Percentiles rank a stretch among this genome's conserved stretches.
phyloP scores from a whole-genome alignment of 306 rosid species.

The Betula pendula region DNA sequence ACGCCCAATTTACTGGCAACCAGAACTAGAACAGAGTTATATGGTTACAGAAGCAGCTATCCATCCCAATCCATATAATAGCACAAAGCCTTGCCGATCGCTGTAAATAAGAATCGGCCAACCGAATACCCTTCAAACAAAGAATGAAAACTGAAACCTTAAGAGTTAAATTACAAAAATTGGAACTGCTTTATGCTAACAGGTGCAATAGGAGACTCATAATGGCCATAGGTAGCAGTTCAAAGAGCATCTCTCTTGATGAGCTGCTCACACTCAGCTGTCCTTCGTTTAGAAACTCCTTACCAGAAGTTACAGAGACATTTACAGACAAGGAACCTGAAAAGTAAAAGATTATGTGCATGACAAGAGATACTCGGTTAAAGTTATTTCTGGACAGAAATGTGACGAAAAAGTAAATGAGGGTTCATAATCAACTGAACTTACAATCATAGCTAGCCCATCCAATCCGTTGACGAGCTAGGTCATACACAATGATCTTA shows the following conservation, averaged over 20 bases:
- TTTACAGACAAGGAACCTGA: constrained; percentile 86
- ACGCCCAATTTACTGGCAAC: constrained; percentile 23
- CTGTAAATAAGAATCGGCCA: constrained; percentile 44
- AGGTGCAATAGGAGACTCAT: constrained; percentile 45
- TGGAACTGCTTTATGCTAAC: constrained; percentile 35
- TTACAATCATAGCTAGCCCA: constrained; percentile 89
- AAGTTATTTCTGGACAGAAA: neutral
- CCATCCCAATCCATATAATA: constrained; percentile 20
- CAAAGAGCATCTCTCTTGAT: constrained; percentile 37
- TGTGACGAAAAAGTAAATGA: constrained; percentile 3
- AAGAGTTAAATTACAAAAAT: constrained; percentile 40
- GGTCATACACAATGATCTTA: constrained; percentile 79
- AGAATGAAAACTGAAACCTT: constrained; percentile 39
- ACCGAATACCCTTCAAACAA: constrained; percentile 13
- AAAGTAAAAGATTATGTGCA: constrained; percentile 1
- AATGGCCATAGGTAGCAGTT: constrained; percentile 47
- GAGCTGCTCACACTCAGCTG: constrained; percentile 52
- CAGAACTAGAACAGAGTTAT: constrained; percentile 31
- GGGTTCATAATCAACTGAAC: constrained; percentile 24
- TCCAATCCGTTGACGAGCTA: constrained; percentile 75
- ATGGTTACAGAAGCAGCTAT: constrained; percentile 27
- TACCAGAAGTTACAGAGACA: constrained; percentile 73
- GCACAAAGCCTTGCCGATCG: constrained; percentile 32
- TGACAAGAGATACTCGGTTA: neutral
- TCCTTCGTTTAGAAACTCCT: constrained; percentile 70